phyloP scores from a whole-genome alignment of 2,329 filamentous ascomycete genomes.

The Neocucurbitaria cava region DNA sequence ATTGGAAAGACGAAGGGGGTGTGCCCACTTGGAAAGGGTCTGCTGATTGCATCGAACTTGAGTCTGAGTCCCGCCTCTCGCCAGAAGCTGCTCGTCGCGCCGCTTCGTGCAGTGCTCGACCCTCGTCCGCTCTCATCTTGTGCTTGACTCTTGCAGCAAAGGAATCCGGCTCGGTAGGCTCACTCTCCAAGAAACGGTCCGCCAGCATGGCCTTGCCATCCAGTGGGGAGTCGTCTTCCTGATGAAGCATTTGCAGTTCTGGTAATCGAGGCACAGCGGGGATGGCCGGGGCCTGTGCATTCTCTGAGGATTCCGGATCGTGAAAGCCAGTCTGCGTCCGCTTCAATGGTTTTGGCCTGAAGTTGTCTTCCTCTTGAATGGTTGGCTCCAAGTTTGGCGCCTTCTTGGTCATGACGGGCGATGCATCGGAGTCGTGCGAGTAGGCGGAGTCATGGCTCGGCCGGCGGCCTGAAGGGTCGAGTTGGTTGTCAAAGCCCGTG shows the following conservation, averaged over 20 bases:
- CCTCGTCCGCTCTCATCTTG: slow-evolving; percentile 62
- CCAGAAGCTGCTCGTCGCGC: slow-evolving; percentile 34
- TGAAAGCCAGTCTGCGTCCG: slow-evolving; percentile 65
- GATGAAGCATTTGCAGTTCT: slow-evolving; percentile 23
- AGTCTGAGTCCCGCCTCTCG: slow-evolving; percentile 36
- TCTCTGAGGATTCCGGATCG: slow-evolving; percentile 24
- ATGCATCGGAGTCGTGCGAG: slow-evolving; percentile 42
- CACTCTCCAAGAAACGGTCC: slow-evolving; percentile 39
- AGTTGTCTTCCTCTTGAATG: slow-evolving; percentile 53
- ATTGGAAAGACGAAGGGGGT: slow-evolving; percentile 30
- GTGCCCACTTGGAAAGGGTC: slow-evolving; percentile 37
- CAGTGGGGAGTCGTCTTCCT: slow-evolving; percentile 35
- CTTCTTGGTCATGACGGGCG: slow-evolving; percentile 30
- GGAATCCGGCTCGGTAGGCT: slow-evolving; percentile 48
- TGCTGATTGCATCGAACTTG: slow-evolving; percentile 32
- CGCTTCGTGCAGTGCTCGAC: slow-evolving; percentile 56
- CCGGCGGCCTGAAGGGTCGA: slow-evolving; percentile 19
- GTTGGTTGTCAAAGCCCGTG: slow-evolving; percentile 41
- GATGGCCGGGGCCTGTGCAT: slow-evolving; percentile 55
- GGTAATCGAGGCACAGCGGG: slow-evolving; percentile 38
- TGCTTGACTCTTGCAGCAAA: slow-evolving; percentile 57
- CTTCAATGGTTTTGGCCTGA: slow-evolving; percentile 62
- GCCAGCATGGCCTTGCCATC: slow-evolving; percentile 31
- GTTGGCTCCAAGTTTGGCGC: slow-evolving; percentile 37
- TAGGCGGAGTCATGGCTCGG: slow-evolving; percentile 43